phyloP scores from a whole-genome alignment of 1,284 basidiomycete genomes.

The Cryptococcus sp. region DNA sequence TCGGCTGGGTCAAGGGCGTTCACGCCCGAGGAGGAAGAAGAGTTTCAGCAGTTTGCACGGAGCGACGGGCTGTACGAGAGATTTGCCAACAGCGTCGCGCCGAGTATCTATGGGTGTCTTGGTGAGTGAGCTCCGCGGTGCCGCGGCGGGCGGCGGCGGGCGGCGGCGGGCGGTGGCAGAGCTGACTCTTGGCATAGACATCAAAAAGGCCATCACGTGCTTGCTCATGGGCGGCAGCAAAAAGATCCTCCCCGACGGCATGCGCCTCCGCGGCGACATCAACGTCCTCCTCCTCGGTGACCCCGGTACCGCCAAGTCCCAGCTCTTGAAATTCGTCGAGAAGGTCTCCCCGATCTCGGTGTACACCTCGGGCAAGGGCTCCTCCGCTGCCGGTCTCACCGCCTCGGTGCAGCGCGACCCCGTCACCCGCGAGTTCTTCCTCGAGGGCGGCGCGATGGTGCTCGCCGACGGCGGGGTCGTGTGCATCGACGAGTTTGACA shows the following conservation, averaged over 20 bases:
- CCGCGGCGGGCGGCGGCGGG: not conserved
- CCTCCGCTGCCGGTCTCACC: conserved; percentile 95
- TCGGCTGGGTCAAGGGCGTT: conserved; percentile 69
- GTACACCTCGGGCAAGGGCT: conserved; percentile 97
- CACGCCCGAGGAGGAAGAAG: conserved; percentile 94
- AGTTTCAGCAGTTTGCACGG: conserved; percentile 81
- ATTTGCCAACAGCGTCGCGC: conserved; percentile 90
- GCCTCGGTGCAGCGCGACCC: conserved; percentile 95
- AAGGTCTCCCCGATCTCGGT: conserved; percentile 98
- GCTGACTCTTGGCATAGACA: conserved; percentile 59
- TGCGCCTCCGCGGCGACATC: conserved; percentile 95
- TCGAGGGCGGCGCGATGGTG: conserved; percentile 99
- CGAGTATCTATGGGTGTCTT: conserved; percentile 92
- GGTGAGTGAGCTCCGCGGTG: conserved; percentile 55
- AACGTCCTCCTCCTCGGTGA: conserved; percentile 95
- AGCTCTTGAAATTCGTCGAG: conserved; percentile 96
- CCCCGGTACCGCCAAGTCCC: conserved; percentile 96
- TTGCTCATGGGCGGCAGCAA: conserved; percentile 97
- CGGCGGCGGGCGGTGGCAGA: conserved; percentile 5
- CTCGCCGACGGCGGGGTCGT: conserved; percentile 97
- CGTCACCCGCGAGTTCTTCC: conserved; percentile 80
- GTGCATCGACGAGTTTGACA: conserved; percentile 99
- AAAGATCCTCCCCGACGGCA: conserved; percentile 95
- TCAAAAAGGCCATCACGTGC: conserved; percentile 96
- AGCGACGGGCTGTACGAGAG: conserved; percentile 89